Conservation (phyloP, 805 yeast genomes). For the Zygoascus biomembranicola region DNA sequence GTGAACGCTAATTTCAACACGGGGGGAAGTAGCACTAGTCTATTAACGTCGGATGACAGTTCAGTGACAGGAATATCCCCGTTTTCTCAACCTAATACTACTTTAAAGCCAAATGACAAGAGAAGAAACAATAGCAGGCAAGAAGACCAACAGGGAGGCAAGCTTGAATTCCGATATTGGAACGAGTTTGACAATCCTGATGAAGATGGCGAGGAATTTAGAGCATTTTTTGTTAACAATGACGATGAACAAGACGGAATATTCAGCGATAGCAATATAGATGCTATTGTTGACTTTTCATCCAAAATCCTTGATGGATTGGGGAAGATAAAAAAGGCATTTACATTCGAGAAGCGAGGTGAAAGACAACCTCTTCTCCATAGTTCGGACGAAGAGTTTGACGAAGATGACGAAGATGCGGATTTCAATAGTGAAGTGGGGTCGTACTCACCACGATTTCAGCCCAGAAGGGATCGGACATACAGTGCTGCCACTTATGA, state of each 20-base stretch:
- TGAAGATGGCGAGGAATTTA: constrained; percentile 31
- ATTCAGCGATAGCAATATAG: constrained; percentile 23
- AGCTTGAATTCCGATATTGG: constrained; percentile 43
- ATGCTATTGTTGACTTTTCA: constrained; percentile 26
- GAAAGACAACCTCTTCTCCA: constrained; percentile 1
- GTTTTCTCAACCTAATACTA: not conserved
- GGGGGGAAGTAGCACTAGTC: not conserved
- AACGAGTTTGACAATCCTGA: constrained; percentile 63
- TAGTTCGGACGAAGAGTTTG: constrained; percentile 3
- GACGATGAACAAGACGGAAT: constrained; percentile 25
- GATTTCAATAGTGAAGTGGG: not conserved
- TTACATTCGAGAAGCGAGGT: constrained; percentile 9
- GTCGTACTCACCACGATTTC: constrained; percentile 11
- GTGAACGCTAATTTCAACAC: not conserved
- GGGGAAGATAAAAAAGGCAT: constrained; percentile 15
- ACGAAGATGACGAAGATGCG: constrained; percentile 7
- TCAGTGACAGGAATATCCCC: not conserved
- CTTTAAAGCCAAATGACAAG: not conserved
- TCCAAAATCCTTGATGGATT: constrained; percentile 15
- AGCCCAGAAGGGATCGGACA: constrained; percentile 3
- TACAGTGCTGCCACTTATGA: constrained; percentile 2
- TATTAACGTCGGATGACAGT: not conserved
- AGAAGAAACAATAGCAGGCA: not conserved
- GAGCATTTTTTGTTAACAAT: constrained; percentile 28
- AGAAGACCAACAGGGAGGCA: not conserved